Evolutionary conservation across 106 monocot genomes (phyloP).

Genomic region (Iris macrosiphon): DNA sequence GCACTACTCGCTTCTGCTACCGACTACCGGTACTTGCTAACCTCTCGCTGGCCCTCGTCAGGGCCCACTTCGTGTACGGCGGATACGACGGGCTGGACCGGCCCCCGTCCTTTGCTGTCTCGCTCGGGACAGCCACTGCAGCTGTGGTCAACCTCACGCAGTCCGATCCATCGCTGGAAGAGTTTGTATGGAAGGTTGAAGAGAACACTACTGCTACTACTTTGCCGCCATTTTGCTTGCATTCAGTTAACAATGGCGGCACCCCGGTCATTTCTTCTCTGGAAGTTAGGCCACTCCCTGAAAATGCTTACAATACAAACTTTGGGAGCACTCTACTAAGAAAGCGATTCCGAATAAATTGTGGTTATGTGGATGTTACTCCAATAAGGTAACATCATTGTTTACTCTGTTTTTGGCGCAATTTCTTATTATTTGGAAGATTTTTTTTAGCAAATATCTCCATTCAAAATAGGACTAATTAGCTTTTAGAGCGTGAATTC

Average conservation of each 20-base stretch:
- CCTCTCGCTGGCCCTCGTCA: slow-evolving; percentile 14
- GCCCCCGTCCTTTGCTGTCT: slow-evolving; percentile 31
- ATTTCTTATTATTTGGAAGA: not conserved
- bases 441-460: no score
- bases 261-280: slow-evolving; percentile 45
- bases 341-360: slow-evolving; percentile 40
- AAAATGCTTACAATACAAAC: slow-evolving; percentile 14
- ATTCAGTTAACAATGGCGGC: slow-evolving; percentile 15
- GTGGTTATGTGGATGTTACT: slow-evolving; percentile 22
- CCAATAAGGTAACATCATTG: slow-evolving; percentile 24
- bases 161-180: slow-evolving; percentile 33
- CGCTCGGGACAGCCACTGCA: slow-evolving; percentile 26
- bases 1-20: slow-evolving; percentile 19
- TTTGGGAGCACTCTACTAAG: slow-evolving; percentile 15
- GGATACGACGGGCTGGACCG: slow-evolving; percentile 28
- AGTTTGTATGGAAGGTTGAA: slow-evolving; percentile 30
- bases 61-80: slow-evolving; percentile 29
- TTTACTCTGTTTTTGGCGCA: not conserved
- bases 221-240: slow-evolving; percentile 35
- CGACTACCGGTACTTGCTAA: slow-evolving; percentile 10
- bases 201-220: no score
- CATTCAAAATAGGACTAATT: no score
- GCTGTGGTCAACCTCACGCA: slow-evolving; percentile 27
- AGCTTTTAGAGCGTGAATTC: no score
- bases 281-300: slow-evolving; percentile 41